phyloP scores from a whole-genome alignment of 495 filamentous ascomycete genomes.

The Daldinia grandis region DNA sequence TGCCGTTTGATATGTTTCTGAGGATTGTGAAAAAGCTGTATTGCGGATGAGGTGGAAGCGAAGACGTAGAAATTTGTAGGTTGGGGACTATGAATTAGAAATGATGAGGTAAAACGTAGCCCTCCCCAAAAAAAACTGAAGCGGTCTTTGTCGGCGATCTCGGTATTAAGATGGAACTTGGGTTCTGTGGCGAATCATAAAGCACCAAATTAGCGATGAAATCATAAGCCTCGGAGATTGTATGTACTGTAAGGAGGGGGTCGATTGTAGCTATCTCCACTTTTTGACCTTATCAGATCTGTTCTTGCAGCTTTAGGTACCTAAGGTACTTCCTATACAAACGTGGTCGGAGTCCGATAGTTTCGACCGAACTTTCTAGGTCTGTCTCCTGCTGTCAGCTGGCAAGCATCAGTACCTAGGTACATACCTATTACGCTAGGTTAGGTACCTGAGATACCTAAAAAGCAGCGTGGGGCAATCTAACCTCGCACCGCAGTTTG shows the following conservation, averaged over 20 bases:
- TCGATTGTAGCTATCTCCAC: neutral
- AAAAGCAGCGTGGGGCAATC: neutral
- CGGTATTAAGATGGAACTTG: constrained; percentile 42
- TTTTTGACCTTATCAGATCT: constrained; percentile 36
- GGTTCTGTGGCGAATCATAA: constrained; percentile 44
- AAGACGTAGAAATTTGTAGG: constrained; percentile 12
- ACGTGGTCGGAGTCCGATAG: constrained; percentile 28
- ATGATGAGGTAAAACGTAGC: constrained; percentile 26
- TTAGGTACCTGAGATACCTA: too few species aligned
- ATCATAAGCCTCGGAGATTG: constrained; percentile 42
- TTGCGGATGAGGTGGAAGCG: constrained; percentile 8
- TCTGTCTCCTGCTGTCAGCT: neutral
- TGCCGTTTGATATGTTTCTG: neutral
- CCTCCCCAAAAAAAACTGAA: constrained; percentile 29
- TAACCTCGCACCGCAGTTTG: neutral
- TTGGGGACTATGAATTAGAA: constrained; percentile 20
- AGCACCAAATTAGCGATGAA: constrained; percentile 36
- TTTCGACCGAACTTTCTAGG: constrained; percentile 26
- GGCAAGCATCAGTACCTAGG: neutral
- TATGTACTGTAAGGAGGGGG: constrained; percentile 32
- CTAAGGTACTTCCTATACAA: too few species aligned
- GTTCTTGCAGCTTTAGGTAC: constrained; percentile 15
- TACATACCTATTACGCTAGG: neutral
- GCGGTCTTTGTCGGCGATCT: constrained; percentile 48
- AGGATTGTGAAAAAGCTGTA: neutral